Evolutionary conservation across 2,329 filamentous ascomycete species (phyloP), one percentile per base, ranked within the genome.

Genomic region (Epichloe bromicola): DNA sequence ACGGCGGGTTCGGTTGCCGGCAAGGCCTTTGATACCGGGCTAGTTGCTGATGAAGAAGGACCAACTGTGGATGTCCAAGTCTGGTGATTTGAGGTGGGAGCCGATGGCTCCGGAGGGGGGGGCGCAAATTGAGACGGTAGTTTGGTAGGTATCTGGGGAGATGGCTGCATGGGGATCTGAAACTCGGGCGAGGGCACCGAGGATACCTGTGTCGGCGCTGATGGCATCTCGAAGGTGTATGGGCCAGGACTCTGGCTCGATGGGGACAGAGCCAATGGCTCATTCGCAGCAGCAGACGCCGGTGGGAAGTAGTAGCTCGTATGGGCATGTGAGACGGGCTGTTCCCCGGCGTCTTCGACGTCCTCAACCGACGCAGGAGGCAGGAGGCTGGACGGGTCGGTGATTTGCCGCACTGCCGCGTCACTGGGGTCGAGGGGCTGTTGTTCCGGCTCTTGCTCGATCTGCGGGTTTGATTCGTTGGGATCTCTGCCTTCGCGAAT

Each of bases 401-500:
- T 51, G 19, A 63, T 68, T 41, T 71, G 67, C 59, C 78, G 75
- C 2, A 85, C 78, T 48, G 86, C 82, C 2, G 81, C 77, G 54
- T 88, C 83, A 50, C 76, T 74, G 1, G 78, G 75, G 58, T 83
- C 80, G n/a, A 85, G 67, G 67, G 2, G 68, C 23, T 26, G 61
- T 42, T 72, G 70, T 34, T 71, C 68, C 8, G 70, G 52, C 30
- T 54, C 54, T 20, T 57, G 56, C 8, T 49, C 49, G 82, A 74
- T 4, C 51, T 79, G 80, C 0, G 91, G 91, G 61, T 97, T 97
- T 7, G 87, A 86, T 51, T 85, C 81, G 67, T 98, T 98, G 3
- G 93, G 93, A 62, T 98, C 90, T 57, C 87, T 84, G 50, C 89
- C 89, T 40, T 90, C 86, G 62, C 90, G 93, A 61, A 96, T 78